A percentile compares a stretch with the other conserved stretches of the same genome.
Evolutionary conservation across 805 yeast species (phyloP).

Genomic region (Candida suzukii): DNA sequence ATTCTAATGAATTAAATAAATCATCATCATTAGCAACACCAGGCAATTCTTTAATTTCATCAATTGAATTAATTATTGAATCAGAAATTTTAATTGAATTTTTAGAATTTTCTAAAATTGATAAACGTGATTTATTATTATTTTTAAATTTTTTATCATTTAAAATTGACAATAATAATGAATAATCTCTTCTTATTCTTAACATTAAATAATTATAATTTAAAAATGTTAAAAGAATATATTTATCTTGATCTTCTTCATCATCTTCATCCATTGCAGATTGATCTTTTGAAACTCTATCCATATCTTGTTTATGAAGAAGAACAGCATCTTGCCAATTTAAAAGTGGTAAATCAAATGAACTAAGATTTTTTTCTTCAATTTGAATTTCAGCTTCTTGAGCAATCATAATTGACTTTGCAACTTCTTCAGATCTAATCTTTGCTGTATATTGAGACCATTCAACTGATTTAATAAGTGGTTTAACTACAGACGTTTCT

Average conservation of each 20-base stretch:
- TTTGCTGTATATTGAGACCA: constrained; percentile 54
- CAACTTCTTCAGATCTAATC: constrained; percentile 65
- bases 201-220: constrained; percentile 60
- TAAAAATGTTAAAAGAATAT: constrained; percentile 69
- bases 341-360: constrained; percentile 49
- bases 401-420: constrained; percentile 45
- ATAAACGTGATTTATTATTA: constrained; percentile 13
- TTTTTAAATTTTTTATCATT: constrained; percentile 16
- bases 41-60: constrained; percentile 69
- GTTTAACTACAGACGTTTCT: constrained; percentile 10
- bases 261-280: constrained; percentile 34
- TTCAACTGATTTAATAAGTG: constrained; percentile 26
- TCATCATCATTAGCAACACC: constrained; percentile 87
- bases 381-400: constrained; percentile 22
- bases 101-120: constrained; percentile 24
- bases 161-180: constrained; percentile 30
- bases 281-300: constrained; percentile 25
- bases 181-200: constrained; percentile 65
- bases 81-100: constrained; percentile 45
- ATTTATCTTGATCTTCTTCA: constrained; percentile 59
- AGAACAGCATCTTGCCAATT: constrained; percentile 69
- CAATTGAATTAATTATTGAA: constrained; percentile 43
- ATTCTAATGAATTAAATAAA: constrained; percentile 45
- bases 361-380: constrained; percentile 30
- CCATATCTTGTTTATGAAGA: constrained; percentile 49